These are phyloP conservation scores for Magnolia kwangsiensis DNA, from an alignment of 164 flowering plant genomes.

Conservation along the genomic window DNA sequence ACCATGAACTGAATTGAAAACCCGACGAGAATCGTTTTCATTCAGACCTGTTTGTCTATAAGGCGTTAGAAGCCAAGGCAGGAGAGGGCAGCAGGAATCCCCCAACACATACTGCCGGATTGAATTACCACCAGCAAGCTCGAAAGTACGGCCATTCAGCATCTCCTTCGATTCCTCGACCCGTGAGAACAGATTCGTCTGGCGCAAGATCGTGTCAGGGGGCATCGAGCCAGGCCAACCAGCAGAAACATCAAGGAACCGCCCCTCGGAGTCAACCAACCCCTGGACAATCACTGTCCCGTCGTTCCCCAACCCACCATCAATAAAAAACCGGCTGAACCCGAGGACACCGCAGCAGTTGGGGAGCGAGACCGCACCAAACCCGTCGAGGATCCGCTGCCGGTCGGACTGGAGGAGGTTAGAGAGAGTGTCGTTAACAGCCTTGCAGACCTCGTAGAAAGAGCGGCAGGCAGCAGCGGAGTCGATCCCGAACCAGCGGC, in stretches of 20 bases:
- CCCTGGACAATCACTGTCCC: constrained; percentile 53
- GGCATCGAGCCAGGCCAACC: constrained; percentile 66
- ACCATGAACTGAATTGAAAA: constrained; percentile 52
- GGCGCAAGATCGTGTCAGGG: constrained; percentile 41
- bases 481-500: constrained; percentile 52
- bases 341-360: constrained; percentile 75
- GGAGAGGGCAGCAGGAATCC: constrained; percentile 60
- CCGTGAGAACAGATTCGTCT: constrained; percentile 42
- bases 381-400: constrained; percentile 40
- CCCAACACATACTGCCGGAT: constrained; percentile 67
- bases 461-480: constrained; percentile 45
- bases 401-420: constrained; percentile 35
- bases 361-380: constrained; percentile 55
- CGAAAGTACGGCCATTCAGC: constrained; percentile 39
- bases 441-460: constrained; percentile 57
- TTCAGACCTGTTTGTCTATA: constrained; percentile 22
- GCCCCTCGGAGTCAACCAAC: constrained; percentile 76
- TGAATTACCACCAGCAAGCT: constrained; percentile 35
- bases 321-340: constrained; percentile 37
- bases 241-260: constrained; percentile 78
- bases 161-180: constrained; percentile 51
- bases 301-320: constrained; percentile 18
- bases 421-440: constrained; percentile 42
- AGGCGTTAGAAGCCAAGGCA: constrained; percentile 77
- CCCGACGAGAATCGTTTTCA: constrained; percentile 21